Conservation (phyloP, 1,284 basidiomycete genomes). For the Vanrija humicola region DNA sequence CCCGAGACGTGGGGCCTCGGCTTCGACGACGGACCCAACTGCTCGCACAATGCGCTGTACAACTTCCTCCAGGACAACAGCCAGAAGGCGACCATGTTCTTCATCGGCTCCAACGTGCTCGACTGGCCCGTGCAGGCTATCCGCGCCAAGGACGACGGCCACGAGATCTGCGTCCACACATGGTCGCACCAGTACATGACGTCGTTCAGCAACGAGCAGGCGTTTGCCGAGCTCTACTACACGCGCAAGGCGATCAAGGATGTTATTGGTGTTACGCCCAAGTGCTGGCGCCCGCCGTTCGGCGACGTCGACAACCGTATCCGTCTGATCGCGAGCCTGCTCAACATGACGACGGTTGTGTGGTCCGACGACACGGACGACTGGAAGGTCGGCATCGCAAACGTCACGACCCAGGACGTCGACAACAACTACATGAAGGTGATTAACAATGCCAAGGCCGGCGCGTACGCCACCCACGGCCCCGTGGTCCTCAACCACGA, state of each 20-base stretch:
- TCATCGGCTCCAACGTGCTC: conserved; percentile 53
- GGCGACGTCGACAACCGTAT: conserved; percentile 55
- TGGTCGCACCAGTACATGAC: conserved; percentile 54
- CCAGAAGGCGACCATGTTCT: conserved; percentile 53
- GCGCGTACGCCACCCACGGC: conserved; percentile 41
- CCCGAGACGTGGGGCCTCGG: conserved; percentile 55
- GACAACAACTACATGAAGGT: conserved; percentile 50
- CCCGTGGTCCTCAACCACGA: conserved; percentile 51
- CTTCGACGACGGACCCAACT: conserved; percentile 53
- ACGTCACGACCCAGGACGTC: conserved; percentile 41
- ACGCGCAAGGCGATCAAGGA: conserved; percentile 53
- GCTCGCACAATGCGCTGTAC: conserved; percentile 54
- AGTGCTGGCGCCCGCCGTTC: conserved; percentile 52
- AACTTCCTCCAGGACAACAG: conserved; percentile 50
- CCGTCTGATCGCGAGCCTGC: conserved; percentile 50
- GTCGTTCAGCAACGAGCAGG: conserved; percentile 51
- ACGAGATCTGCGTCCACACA: conserved; percentile 49
- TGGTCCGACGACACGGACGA: conserved; percentile 53
- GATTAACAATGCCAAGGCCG: conserved; percentile 41
- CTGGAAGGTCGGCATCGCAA: conserved; percentile 41
- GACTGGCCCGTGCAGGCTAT: conserved; percentile 56
- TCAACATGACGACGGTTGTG: conserved; percentile 52
- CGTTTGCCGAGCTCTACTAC: conserved; percentile 56
- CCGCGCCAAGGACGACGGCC: conserved; percentile 48
- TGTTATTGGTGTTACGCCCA: conserved; percentile 51